phyloP scores from a whole-genome alignment of 805 yeast species.

The Ogataea allantospora region DNA sequence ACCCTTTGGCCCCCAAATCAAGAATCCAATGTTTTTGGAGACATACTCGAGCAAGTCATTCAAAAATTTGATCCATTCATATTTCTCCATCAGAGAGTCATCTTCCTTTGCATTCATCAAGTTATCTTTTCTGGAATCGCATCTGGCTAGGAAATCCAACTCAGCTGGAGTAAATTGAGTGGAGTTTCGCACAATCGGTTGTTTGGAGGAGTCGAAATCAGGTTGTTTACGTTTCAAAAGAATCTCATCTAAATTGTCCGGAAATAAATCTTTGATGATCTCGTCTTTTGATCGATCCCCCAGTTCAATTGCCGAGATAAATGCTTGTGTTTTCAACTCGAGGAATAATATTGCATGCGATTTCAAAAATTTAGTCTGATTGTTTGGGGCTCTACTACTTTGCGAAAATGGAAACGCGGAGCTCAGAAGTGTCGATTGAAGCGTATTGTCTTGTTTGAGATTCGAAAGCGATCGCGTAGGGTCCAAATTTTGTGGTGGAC shows the following conservation, averaged over 20 bases:
- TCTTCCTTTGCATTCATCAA: conserved; percentile 48
- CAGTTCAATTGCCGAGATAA: conserved; percentile 78
- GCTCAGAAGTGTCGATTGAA: conserved; percentile 17
- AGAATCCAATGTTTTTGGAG: conserved; percentile 66
- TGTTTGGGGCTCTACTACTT: conserved; percentile 18
- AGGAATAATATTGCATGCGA: conserved; percentile 76
- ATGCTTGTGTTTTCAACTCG: conserved; percentile 94
- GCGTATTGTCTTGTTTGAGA: conserved; percentile 21
- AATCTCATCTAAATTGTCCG: conserved; percentile 55
- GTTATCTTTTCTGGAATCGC: conserved; percentile 66
- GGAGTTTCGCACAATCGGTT: conserved; percentile 29
- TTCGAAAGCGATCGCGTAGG: conserved; percentile 39
- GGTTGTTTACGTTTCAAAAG: conserved; percentile 40
- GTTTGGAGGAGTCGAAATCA: conserved; percentile 23
- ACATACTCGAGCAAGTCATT: conserved; percentile 78
- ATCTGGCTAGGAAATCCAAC: conserved; percentile 70
- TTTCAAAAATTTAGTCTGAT: conserved; percentile 53
- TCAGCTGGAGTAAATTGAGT: conserved; percentile 68
- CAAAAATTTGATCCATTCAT: conserved; percentile 83
- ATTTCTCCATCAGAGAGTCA: conserved; percentile 60
- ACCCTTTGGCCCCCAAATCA: conserved; percentile 62
- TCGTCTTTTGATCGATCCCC: conserved; percentile 61
- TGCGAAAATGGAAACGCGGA: conserved; percentile 11
- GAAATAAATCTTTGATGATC: conserved; percentile 73
- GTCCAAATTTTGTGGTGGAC: conserved; percentile 64